Conservation (phyloP, 805 yeast genomes). For the Maudiozyma saulgeensis region DNA sequence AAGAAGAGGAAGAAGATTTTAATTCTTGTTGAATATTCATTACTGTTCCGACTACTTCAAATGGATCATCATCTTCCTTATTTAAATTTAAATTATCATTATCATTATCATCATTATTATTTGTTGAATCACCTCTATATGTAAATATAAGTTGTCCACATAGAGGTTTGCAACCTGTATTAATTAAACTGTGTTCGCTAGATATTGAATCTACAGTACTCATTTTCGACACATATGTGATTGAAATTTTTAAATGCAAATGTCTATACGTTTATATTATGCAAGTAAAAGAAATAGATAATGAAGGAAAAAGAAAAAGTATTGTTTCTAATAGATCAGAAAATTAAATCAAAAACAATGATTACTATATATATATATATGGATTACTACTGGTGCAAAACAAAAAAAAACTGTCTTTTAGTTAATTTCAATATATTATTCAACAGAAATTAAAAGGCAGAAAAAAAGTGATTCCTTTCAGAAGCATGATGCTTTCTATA, state of each 20-base stretch:
- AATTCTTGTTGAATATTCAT: not conserved
- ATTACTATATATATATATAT: too few relatives aligned
- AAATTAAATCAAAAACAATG: too few relatives aligned
- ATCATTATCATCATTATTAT: not conserved
- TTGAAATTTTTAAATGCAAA: not conserved
- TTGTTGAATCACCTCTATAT: not conserved
- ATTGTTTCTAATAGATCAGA: too few relatives aligned
- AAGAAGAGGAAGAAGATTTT: not conserved
- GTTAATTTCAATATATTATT: too few relatives aligned
- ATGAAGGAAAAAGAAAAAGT: too few relatives aligned
- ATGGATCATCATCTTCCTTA: not conserved
- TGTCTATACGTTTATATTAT: too few relatives aligned
- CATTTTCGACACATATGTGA: not conserved
- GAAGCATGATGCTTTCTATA: too few relatives aligned
- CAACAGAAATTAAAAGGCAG: too few relatives aligned
- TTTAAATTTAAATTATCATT: too few relatives aligned
- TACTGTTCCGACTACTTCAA: constrained; percentile 1
- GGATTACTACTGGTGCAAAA: too few relatives aligned
- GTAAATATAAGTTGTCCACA: constrained; percentile 8
- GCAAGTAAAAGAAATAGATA: not conserved
- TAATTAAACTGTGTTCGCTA: not conserved
- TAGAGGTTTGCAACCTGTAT: constrained; percentile 3
- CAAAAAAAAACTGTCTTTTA: too few relatives aligned
- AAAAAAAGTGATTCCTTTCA: too few relatives aligned
- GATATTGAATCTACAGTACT: not conserved